These are phyloP conservation scores for Pouteria glomerata DNA, from an alignment of 148 eudicot genomes.

Conservation along the genomic window DNA sequence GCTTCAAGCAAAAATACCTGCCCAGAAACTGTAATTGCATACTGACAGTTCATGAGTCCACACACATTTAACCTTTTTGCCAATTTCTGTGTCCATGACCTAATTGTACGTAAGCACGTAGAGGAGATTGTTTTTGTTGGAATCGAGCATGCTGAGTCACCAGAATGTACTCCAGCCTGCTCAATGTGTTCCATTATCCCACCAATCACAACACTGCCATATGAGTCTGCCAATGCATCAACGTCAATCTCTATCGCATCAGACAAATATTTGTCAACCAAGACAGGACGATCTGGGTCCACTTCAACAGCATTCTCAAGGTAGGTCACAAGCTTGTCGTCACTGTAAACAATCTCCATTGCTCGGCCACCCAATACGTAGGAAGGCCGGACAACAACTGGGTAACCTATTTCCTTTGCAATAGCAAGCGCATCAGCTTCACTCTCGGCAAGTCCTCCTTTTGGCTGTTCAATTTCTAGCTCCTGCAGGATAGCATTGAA, in stretches of 20 bases:
- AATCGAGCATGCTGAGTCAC: constrained; percentile 93
- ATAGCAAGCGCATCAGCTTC: constrained; percentile 80
- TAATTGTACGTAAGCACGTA: constrained; percentile 61
- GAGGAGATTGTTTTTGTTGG: constrained; percentile 76
- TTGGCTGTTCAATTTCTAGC: constrained; percentile 77
- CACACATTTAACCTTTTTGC: constrained; percentile 81
- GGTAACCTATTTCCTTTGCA: constrained; percentile 90
- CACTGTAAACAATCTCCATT: constrained; percentile 96
- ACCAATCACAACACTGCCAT: constrained; percentile 93
- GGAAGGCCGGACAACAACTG: constrained; percentile 95
- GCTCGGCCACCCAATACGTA: constrained; percentile 96
- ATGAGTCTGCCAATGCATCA: constrained; percentile 74
- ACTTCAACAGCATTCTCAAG: constrained; percentile 82
- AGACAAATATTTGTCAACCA: constrained; percentile 72
- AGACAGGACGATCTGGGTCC: constrained; percentile 90
- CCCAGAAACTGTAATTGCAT: constrained; percentile 81
- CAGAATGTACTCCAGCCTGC: constrained; percentile 97
- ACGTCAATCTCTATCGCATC: constrained; percentile 93
- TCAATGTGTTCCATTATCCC: constrained; percentile 99
- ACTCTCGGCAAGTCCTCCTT: constrained; percentile 92
- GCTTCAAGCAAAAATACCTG: constrained; percentile 93
- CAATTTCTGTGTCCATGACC: constrained; percentile 85
- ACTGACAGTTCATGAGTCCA: constrained; percentile 97
- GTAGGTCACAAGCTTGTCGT: constrained; percentile 71
- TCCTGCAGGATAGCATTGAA: constrained; percentile 85